phyloP scores from a whole-genome alignment of 2,329 filamentous ascomycete species.

The Cladosporium oxysporum region DNA sequence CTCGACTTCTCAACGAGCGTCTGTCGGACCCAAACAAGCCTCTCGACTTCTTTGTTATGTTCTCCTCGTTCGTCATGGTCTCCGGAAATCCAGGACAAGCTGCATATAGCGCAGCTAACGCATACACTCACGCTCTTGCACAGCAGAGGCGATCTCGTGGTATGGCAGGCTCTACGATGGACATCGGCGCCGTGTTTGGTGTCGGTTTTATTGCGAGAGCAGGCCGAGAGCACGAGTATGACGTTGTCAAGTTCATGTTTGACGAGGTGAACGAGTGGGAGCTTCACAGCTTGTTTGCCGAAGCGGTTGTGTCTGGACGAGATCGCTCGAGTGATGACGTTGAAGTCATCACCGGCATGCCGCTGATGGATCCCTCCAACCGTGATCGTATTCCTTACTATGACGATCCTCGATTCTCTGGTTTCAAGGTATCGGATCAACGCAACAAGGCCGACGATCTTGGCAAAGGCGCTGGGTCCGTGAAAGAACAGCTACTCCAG shows the following conservation, averaged over 20 bases:
- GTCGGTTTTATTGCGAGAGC: slow-evolving; percentile 25
- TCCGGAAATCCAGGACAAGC: slow-evolving; percentile 61
- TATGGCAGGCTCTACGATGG: slow-evolving; percentile 51
- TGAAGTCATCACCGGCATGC: background rate
- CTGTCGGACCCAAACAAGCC: slow-evolving; percentile 29
- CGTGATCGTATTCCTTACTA: background rate
- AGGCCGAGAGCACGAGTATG: slow-evolving; percentile 22
- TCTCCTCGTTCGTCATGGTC: slow-evolving; percentile 58
- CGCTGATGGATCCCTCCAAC: background rate
- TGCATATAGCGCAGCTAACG: slow-evolving; percentile 60
- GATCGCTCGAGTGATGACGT: background rate
- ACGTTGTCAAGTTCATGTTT: slow-evolving; percentile 12
- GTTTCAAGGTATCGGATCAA: background rate
- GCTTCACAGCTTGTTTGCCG: background rate
- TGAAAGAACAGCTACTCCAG: background rate
- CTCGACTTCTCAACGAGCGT: slow-evolving; percentile 52
- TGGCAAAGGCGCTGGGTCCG: background rate
- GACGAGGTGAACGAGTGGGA: slow-evolving; percentile 37
- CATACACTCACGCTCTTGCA: slow-evolving; percentile 36
- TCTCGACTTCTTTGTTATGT: slow-evolving; percentile 52
- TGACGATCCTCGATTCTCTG: slow-evolving; percentile 4
- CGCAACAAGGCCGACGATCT: background rate
- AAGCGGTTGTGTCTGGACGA: background rate
- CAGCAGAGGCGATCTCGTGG: slow-evolving; percentile 46
- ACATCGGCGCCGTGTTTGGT: slow-evolving; percentile 47